Conservation (phyloP, 257 asterid species). For the Leptodermis oblonga region DNA sequence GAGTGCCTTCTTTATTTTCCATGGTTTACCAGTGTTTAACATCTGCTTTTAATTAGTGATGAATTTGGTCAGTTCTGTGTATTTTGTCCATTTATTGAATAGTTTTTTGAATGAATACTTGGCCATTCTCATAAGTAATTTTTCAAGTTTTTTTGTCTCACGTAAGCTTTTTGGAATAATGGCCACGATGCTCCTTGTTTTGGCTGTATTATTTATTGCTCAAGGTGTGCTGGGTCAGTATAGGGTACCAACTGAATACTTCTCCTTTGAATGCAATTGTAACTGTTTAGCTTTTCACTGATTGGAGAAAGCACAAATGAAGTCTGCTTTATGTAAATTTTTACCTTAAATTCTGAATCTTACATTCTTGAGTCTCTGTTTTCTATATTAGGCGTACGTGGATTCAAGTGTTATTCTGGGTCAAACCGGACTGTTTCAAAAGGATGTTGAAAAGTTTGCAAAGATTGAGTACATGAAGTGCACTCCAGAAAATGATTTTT, state of each 20-base stretch:
- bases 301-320: not conserved
- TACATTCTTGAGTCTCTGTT: conserved; percentile 14
- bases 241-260: not conserved
- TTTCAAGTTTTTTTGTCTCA: not conserved
- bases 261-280: not conserved
- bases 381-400: conserved; percentile 67
- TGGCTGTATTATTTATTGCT: not conserved
- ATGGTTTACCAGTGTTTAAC: not conserved
- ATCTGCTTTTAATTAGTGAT: not conserved
- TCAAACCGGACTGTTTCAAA: conserved; percentile 85
- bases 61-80: not conserved
- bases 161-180: not conserved
- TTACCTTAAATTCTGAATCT: not conserved
- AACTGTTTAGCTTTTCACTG: not conserved
- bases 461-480: conserved; percentile 95
- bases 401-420: conserved; percentile 96
- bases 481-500: conserved; percentile 88
- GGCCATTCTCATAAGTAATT: not conserved
- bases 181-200: not conserved
- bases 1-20: not conserved
- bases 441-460: conserved; percentile 77
- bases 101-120: not conserved
- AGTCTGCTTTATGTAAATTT: not conserved
- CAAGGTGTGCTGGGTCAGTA: not conserved
- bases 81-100: not conserved